A percentile compares a stretch with the other conserved stretches of the same genome.
Evolutionary conservation across 352 stramenopile genomes (phyloP).

Genomic region (Pythium graminicola): DNA sequence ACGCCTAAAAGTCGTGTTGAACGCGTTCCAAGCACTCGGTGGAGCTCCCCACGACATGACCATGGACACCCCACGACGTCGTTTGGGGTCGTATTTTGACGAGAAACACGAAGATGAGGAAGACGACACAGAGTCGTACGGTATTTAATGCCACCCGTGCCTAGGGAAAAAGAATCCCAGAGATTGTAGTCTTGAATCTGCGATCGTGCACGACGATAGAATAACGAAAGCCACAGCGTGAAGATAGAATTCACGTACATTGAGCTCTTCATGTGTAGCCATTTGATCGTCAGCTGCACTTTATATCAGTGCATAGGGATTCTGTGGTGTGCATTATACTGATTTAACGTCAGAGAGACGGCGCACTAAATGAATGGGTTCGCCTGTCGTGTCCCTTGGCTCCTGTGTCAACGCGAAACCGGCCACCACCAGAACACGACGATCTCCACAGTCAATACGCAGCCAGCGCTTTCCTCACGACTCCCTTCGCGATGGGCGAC

Average conservation of each 20-base stretch:
- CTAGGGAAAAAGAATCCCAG: not conserved
- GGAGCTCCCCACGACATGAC: constrained; percentile 26
- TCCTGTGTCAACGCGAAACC: not conserved
- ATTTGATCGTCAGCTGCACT: not conserved
- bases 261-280: constrained; percentile 7
- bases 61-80: too few species aligned
- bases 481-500: constrained; percentile 1
- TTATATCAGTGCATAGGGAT: not conserved
- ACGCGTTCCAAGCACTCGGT: constrained; percentile 42
- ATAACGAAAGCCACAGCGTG: not conserved
- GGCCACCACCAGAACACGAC: not conserved
- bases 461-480: not conserved
- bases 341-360: not conserved
- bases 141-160: too few species aligned
- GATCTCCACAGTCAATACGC: not conserved
- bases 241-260: not conserved
- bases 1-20: constrained; percentile 38
- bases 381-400: constrained; percentile 1
- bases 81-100: constrained; percentile 10
- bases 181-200: too few species aligned
- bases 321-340: not conserved
- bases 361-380: not conserved
- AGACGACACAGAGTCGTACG: constrained; percentile 12
- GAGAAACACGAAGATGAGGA: constrained; percentile 3
- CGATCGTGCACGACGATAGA: not conserved